Percentiles rank a stretch among this genome's conserved stretches.
Conservation (phyloP, 2,329 filamentous ascomycete species). For the Ophiostoma ips region DNA sequence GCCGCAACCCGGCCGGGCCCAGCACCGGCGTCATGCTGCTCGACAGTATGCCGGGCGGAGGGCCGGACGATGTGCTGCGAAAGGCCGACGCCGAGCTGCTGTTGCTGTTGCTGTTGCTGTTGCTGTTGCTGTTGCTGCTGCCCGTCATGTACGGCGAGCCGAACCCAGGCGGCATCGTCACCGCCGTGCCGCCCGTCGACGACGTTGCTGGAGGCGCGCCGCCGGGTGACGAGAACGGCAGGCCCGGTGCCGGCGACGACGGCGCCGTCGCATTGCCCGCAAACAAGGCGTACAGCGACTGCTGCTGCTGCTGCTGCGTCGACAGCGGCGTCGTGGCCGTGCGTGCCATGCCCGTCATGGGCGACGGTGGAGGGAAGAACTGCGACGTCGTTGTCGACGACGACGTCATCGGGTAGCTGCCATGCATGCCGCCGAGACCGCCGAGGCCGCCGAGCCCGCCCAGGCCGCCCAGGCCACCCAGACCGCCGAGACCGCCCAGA, state of each 20-base stretch:
- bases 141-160: background rate
- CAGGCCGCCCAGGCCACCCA: background rate
- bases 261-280: constrained; percentile 23
- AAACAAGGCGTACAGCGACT: constrained; percentile 25
- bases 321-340: constrained; percentile 16
- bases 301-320: constrained; percentile 19
- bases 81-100: background rate
- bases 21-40: background rate
- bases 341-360: constrained; percentile 41
- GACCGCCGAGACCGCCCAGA: too few relatives aligned
- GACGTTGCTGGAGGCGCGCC: constrained; percentile 16
- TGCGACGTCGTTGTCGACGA: background rate
- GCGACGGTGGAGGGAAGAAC: constrained; percentile 45
- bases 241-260: constrained; percentile 12
- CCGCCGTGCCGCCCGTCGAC: too few relatives aligned
- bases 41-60: too few relatives aligned
- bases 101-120: background rate
- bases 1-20: background rate
- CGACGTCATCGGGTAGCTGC: background rate
- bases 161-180: constrained; percentile 7
- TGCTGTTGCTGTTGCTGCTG: background rate
- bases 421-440: background rate
- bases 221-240: constrained; percentile 26
- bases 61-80: background rate
- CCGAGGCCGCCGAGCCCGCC: too few relatives aligned